phyloP scores from a whole-genome alignment of 1,284 basidiomycete species.

The Ceratobasidium sp. region DNA sequence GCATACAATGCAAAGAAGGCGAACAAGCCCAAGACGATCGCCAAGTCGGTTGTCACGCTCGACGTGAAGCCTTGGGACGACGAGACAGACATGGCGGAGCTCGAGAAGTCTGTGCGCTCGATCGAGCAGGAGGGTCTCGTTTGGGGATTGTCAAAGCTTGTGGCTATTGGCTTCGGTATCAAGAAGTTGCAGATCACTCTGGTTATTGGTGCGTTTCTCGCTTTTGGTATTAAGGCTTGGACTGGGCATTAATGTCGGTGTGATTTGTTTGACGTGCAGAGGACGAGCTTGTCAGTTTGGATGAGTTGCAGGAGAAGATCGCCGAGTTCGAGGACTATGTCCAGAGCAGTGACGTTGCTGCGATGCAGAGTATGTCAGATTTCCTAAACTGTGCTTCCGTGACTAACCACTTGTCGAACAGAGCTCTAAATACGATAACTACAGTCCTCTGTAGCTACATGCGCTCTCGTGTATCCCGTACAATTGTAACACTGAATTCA shows the following conservation, averaged over 20 bases:
- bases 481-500: neutral
- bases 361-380: constrained; percentile 83
- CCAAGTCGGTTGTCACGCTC: constrained; percentile 96
- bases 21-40: constrained; percentile 87
- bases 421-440: constrained; percentile 14
- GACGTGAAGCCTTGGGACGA: constrained; percentile 99
- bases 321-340: constrained; percentile 93
- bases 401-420: neutral
- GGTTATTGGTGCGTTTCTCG: constrained; percentile 83
- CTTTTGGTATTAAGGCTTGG: constrained; percentile 1
- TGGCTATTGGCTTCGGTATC: constrained; percentile 95
- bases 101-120: constrained; percentile 88
- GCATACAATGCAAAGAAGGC: constrained; percentile 96
- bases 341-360: constrained; percentile 93
- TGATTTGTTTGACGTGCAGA: constrained; percentile 63
- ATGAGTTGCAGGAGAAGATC: constrained; percentile 94
- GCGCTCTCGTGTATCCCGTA: neutral
- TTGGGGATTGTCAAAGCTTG: constrained; percentile 93
- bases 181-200: constrained; percentile 93
- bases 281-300: constrained; percentile 95
- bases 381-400: neutral
- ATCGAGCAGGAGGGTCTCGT: constrained; percentile 93
- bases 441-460: neutral
- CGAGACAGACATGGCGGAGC: constrained; percentile 94
- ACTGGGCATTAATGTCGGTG: constrained; percentile 35